Evolutionary conservation across 306 rosid genomes (phyloP).

Genomic region (Trichosanthes truncata): DNA sequence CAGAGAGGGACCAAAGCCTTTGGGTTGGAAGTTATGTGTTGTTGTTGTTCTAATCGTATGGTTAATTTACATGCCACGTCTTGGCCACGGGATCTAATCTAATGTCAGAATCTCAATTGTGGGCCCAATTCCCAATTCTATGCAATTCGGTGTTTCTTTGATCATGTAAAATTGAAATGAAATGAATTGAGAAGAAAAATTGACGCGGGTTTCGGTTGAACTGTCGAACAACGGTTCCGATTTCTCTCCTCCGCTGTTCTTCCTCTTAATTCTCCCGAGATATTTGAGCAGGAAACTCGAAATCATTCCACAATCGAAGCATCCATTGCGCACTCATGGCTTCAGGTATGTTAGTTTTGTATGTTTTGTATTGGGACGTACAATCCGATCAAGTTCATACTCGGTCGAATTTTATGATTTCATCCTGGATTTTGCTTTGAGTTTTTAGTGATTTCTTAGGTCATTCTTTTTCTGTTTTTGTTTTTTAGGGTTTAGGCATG

Average conservation of each 20-base stretch:
- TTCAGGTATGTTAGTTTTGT: conserved; percentile 37
- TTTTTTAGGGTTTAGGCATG: not conserved
- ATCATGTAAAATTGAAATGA: not conserved
- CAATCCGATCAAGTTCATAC: not conserved
- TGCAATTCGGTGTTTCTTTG: not conserved
- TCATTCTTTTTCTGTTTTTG: not conserved
- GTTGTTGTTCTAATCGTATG: not conserved
- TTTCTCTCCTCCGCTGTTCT: not conserved
- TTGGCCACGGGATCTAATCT: not conserved
- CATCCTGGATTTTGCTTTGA: not conserved
- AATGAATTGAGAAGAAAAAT: not conserved
- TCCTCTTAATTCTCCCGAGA: conserved; percentile 15
- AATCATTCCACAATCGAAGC: not conserved
- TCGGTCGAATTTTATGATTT: not conserved
- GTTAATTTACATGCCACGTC: not conserved
- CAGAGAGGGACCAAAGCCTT: too few relatives aligned
- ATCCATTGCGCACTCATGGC: conserved; percentile 38
- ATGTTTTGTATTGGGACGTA: not conserved
- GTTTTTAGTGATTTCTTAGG: not conserved
- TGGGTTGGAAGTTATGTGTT: too few relatives aligned
- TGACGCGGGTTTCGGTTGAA: not conserved
- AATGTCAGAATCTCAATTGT: not conserved
- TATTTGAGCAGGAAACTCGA: conserved; percentile 3
- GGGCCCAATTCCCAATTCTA: not conserved
- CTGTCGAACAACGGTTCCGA: not conserved